A percentile compares a stretch with the other conserved stretches of the same genome.
Conservation (phyloP, 2,329 filamentous ascomycete genomes). For the Diaporthe citrichinensis region DNA sequence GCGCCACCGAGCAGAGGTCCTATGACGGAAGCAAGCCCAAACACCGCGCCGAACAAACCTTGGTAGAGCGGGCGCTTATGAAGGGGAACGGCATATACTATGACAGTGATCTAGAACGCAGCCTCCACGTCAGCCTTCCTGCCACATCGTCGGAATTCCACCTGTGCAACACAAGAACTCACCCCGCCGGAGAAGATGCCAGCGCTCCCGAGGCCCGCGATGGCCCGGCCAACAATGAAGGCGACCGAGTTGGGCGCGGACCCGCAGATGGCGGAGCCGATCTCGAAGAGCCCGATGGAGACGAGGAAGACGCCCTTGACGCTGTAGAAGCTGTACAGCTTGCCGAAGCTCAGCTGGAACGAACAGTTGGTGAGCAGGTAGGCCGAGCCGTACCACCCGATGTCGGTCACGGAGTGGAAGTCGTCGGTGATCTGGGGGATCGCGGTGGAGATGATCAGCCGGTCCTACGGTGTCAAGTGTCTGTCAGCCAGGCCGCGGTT, state of each 20-base stretch:
- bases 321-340: slow-evolving; percentile 56
- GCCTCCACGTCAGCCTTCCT: not conserved
- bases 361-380: slow-evolving; percentile 54
- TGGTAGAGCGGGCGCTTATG: slow-evolving; percentile 52
- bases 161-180: slow-evolving; percentile 37
- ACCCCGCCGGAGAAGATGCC: slow-evolving; percentile 56
- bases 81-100: slow-evolving; percentile 53
- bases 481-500: not conserved
- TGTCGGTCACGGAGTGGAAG: slow-evolving; percentile 54
- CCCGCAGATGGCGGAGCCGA: slow-evolving; percentile 57
- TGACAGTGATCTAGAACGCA: slow-evolving; percentile 49
- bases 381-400: slow-evolving; percentile 58
- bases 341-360: slow-evolving; percentile 58
- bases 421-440: slow-evolving; percentile 57
- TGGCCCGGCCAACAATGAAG: slow-evolving; percentile 58
- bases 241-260: slow-evolving; percentile 56
- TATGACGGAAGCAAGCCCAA: slow-evolving; percentile 53
- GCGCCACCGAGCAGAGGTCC: slow-evolving; percentile 56
- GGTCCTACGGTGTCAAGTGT: slow-evolving; percentile 45
- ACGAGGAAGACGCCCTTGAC: slow-evolving; percentile 52
- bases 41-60: slow-evolving; percentile 53
- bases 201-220: slow-evolving; percentile 55
- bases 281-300: slow-evolving; percentile 53
- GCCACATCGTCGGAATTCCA: no score
- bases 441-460: slow-evolving; percentile 55